These are phyloP conservation scores for Chalciporus piperatus DNA, from an alignment of 768 basidiomycete genomes.

Conservation along the genomic window DNA sequence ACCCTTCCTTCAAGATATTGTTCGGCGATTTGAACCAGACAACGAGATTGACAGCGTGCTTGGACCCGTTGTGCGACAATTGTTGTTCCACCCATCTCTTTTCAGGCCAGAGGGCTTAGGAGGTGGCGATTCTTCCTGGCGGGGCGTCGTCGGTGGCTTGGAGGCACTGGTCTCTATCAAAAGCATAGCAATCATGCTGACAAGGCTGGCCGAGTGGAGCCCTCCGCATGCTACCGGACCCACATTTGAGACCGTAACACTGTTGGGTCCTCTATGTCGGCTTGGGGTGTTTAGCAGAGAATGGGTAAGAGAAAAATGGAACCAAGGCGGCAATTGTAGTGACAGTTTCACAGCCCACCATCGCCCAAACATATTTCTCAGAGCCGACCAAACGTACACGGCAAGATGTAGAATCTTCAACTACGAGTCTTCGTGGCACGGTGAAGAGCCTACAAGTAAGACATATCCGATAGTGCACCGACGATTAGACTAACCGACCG, in stretches of 20 bases:
- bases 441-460: constrained; percentile 79
- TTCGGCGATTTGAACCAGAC: constrained; percentile 74
- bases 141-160: constrained; percentile 78
- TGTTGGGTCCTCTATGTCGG: constrained; percentile 83
- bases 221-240: constrained; percentile 56
- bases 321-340: background rate
- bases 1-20: constrained; percentile 80
- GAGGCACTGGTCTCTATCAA: constrained; percentile 81
- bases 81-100: constrained; percentile 65
- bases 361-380: constrained; percentile 80
- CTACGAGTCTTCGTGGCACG: constrained; percentile 81
- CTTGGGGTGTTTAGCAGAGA: constrained; percentile 86
- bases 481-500: background rate
- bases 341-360: constrained; percentile 53
- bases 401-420: constrained; percentile 78
- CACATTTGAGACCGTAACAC: constrained; percentile 60
- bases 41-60: constrained; percentile 77
- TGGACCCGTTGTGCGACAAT: constrained; percentile 62
- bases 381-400: constrained; percentile 74
- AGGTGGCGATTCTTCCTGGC: constrained; percentile 78
- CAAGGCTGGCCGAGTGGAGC: constrained; percentile 71
- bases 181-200: constrained; percentile 78
- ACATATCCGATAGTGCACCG: background rate
- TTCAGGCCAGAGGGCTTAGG: constrained; percentile 66
- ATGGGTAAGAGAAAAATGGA: constrained; percentile 56